Percentiles rank a stretch among this genome's conserved stretches.
Evolutionary conservation across 805 yeast species (phyloP).

Genomic region (Candida xiaguanensis): DNA sequence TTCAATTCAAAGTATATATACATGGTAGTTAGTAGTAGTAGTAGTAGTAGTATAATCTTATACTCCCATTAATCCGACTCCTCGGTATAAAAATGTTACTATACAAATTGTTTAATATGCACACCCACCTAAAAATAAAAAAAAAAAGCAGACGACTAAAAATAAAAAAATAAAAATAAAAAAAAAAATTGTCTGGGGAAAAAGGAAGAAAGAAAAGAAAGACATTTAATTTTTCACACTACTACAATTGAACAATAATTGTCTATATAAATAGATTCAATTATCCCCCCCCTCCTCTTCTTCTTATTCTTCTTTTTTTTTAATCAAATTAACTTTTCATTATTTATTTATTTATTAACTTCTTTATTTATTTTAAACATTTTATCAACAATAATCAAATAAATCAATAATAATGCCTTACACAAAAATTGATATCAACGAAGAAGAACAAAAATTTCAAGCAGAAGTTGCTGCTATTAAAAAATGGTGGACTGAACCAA

Average conservation of each 20-base stretch:
- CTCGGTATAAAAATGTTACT: neutral
- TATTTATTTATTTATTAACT: neutral
- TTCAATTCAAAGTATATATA: too few species aligned
- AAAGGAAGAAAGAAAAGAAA: neutral
- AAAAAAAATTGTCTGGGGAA: neutral
- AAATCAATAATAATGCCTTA: constrained; percentile 51
- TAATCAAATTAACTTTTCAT: too few species aligned
- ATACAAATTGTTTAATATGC: too few species aligned
- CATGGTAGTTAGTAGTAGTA: too few species aligned
- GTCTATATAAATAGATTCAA: neutral
- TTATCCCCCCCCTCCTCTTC: neutral
- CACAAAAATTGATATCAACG: constrained; percentile 53
- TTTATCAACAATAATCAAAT: too few species aligned
- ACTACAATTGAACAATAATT: neutral
- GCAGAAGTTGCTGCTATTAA: constrained; percentile 69
- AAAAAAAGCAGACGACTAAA: neutral
- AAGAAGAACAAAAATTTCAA: constrained; percentile 63
- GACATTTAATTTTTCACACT: neutral
- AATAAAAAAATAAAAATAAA: too few species aligned
- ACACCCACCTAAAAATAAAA: neutral
- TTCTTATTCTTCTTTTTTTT: neutral
- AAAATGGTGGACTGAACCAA: constrained; percentile 90
- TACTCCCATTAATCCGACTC: neutral
- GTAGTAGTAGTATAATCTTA: too few species aligned
- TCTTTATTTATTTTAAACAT: constrained; percentile 1